These are phyloP conservation scores for Pichia sporocuriosa DNA, from an alignment of 805 yeast species.

Conservation along the genomic window DNA sequence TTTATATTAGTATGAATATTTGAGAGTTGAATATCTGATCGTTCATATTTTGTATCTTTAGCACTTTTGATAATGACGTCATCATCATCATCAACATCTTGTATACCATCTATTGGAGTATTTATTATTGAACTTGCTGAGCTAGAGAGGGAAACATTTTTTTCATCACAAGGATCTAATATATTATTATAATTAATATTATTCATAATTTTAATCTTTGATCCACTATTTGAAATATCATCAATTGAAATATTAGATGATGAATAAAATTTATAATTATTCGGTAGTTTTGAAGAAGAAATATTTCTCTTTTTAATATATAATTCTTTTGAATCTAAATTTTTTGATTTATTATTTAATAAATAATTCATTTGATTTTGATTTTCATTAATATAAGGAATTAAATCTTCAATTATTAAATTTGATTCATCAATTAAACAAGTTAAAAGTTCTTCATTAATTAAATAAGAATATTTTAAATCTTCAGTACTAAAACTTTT, in stretches of 20 bases:
- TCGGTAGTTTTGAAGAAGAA: neutral
- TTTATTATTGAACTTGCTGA: constrained; percentile 1
- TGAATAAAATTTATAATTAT: neutral
- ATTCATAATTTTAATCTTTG: neutral
- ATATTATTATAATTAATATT: no score
- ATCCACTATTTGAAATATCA: neutral
- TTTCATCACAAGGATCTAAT: constrained; percentile 7
- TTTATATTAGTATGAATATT: no score
- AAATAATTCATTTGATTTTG: constrained; percentile 5
- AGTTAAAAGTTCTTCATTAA: constrained; percentile 8
- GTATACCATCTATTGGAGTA: neutral
- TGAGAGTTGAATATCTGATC: no score
- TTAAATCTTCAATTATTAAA: constrained; percentile 4
- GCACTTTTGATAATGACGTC: neutral
- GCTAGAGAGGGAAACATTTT: neutral
- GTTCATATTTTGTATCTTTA: no score
- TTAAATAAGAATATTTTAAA: constrained; percentile 6
- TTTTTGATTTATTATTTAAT: neutral
- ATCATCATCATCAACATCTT: neutral
- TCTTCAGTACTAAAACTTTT: constrained; percentile 14
- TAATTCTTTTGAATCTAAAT: neutral
- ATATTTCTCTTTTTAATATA: constrained; percentile 5
- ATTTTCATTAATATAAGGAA: constrained; percentile 1
- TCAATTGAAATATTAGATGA: constrained; percentile 1
- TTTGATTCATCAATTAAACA: constrained; percentile 3